phyloP scores from a whole-genome alignment of 2,329 filamentous ascomycete genomes.

The Calonectria ilicicola region DNA sequence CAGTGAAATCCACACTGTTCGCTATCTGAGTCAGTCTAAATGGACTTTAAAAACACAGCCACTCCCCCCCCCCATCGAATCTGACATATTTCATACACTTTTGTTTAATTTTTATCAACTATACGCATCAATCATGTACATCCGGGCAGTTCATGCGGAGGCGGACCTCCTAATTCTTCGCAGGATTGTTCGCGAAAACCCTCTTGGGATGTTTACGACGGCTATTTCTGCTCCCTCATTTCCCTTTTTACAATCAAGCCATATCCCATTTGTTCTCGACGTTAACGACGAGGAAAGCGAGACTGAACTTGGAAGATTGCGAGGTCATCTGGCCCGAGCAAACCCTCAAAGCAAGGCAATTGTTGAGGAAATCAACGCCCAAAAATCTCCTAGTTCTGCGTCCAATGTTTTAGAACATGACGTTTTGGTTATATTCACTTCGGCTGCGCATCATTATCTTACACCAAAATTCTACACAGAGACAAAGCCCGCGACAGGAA shows the following conservation, averaged over 20 bases:
- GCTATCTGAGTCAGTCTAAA: no score
- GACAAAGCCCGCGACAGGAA: slow-evolving; percentile 73
- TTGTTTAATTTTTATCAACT: neutral
- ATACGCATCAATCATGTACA: slow-evolving; percentile 64
- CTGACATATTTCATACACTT: neutral
- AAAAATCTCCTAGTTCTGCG: slow-evolving; percentile 16
- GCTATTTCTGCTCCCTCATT: slow-evolving; percentile 63
- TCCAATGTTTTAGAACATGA: slow-evolving; percentile 60
- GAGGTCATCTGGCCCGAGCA: slow-evolving; percentile 71
- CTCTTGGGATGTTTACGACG: slow-evolving; percentile 73
- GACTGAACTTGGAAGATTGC: slow-evolving; percentile 57
- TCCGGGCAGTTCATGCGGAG: slow-evolving; percentile 66
- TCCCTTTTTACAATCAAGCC: slow-evolving; percentile 67
- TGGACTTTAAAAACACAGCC: neutral
- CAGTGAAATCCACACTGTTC: neutral
- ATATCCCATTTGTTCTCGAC: slow-evolving; percentile 72
- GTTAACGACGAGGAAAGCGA: slow-evolving; percentile 54
- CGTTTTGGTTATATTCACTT: slow-evolving; percentile 73
- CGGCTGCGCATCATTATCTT: slow-evolving; percentile 70
- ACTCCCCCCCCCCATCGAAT: neutral
- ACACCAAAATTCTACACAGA: slow-evolving; percentile 76
- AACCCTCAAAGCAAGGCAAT: slow-evolving; percentile 75
- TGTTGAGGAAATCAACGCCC: slow-evolving; percentile 55
- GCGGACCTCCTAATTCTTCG: slow-evolving; percentile 61
- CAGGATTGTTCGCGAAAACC: slow-evolving; percentile 68